phyloP scores from a whole-genome alignment of 352 stramenopile genomes.

The Pelagophyceae sp. region DNA sequence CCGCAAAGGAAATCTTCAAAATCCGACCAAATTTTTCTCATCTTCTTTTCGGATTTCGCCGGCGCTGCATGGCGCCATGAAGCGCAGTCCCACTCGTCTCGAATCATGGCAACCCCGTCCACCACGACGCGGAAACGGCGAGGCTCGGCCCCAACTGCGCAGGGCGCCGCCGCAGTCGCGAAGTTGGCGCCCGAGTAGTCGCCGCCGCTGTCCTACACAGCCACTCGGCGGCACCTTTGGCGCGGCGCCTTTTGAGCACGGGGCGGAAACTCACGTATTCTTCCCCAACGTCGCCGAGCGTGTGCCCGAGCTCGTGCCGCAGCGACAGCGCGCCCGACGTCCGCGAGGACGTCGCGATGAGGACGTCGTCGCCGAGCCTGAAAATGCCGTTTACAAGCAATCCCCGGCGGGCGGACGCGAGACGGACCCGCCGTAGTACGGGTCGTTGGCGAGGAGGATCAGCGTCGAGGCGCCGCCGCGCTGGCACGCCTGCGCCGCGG shows the following conservation, averaged over 20 bases:
- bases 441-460: slow-evolving; percentile 38
- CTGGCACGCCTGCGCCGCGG: background rate
- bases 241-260: too few relatives aligned
- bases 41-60: too few relatives aligned
- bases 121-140: slow-evolving; percentile 39
- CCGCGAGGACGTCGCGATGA: slow-evolving; percentile 37
- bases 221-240: too few relatives aligned
- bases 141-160: slow-evolving; percentile 33
- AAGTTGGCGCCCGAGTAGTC: slow-evolving; percentile 43
- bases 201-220: slow-evolving; percentile 38
- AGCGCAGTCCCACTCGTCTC: slow-evolving; percentile 29
- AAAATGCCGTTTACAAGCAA: too few relatives aligned
- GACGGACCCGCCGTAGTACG: slow-evolving; percentile 43
- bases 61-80: slow-evolving; percentile 34
- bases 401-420: too few relatives aligned
- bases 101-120: slow-evolving; percentile 29
- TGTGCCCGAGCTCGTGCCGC: slow-evolving; percentile 43
- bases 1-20: too few relatives aligned
- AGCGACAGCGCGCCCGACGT: slow-evolving; percentile 38
- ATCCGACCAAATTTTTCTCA: too few relatives aligned
- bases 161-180: background rate
- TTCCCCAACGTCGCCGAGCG: slow-evolving; percentile 43
- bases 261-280: too few relatives aligned
- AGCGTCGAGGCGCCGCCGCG: slow-evolving; percentile 20
- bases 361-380: slow-evolving; percentile 41